Evolutionary conservation across 176 grass and related monocot genomes (phyloP), one percentile per base, ranked within the genome.

Genomic region (Cenchrus fungigraminus): DNA sequence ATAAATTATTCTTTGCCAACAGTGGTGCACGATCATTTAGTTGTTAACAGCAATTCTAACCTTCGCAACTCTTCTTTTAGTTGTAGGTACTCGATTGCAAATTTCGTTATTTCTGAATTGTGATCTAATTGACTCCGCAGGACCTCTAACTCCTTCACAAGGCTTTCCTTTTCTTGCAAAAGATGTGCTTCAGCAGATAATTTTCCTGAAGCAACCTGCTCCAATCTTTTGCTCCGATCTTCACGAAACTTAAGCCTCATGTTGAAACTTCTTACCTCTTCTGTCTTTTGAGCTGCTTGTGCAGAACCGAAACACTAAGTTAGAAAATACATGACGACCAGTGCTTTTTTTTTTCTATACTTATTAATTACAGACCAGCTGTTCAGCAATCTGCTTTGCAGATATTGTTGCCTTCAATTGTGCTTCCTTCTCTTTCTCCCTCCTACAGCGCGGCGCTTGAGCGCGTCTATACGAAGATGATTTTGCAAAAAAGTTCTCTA

Each of bases 161-260:
- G 91, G 8, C 86, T 86, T 91, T 92, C 86, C 57, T 89, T 96
- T 64, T 98, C 97, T 79, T 84, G 81, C 67, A 89, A 81, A 79
- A 98, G 84, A 90, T 98, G 93, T 47, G 91, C 85, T 89, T 98
- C 93, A 76, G 86, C 71, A 8, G 91, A 96, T 89, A 98, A 80
- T 56, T 92, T 96, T 76, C 88, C 87, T 67, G 89, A 94, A 89
- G 89, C 70, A 87, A 96, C 78, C 57, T 87, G 69, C 70, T 96
- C 89, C 68, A 98, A 60, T 92, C 93, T 91, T 88, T 88, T 96
- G 71, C 94, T 92, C 55, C 44, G 74, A 49, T 96, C 97, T 84
- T 98, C 97, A 90, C 93, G 97, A 87, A 98, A 98, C n/a, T 59
- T 88, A 62, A 98, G 89, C 77, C 91, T 95, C 97, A 98, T 94